These are phyloP conservation scores for Zygoascus tannicola DNA, from an alignment of 805 yeast genomes.

Conservation along the genomic window DNA sequence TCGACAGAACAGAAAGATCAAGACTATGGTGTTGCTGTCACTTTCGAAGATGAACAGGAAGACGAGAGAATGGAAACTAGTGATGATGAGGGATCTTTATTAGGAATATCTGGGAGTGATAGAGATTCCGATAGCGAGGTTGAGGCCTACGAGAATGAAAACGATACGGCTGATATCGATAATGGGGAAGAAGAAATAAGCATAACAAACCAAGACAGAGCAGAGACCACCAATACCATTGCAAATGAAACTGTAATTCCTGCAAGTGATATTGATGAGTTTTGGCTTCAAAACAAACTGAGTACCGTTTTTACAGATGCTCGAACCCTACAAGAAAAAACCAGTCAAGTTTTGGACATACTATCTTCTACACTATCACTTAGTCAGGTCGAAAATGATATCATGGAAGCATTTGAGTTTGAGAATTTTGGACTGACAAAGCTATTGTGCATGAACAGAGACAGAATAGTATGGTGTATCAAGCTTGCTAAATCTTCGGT, in stretches of 20 bases:
- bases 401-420: conserved; percentile 44
- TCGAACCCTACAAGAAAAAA: conserved; percentile 32
- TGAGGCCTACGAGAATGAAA: conserved; percentile 10
- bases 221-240: conserved; percentile 4
- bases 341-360: conserved; percentile 33
- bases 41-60: conserved; percentile 27
- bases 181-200: conserved; percentile 9
- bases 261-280: conserved; percentile 31
- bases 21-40: conserved; percentile 37
- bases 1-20: conserved; percentile 23
- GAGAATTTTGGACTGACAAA: conserved; percentile 44
- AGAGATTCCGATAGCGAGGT: conserved; percentile 3
- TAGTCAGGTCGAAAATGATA: conserved; percentile 43
- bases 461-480: conserved; percentile 46
- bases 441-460: conserved; percentile 41
- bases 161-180: conserved; percentile 2
- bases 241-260: conserved; percentile 22
- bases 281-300: conserved; percentile 48
- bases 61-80: conserved; percentile 16
- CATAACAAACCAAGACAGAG: conserved; percentile 4
- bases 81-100: conserved; percentile 16
- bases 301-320: conserved; percentile 33
- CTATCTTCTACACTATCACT: conserved; percentile 33
- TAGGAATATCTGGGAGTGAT: too few relatives aligned
- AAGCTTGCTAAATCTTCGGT: conserved; percentile 33